Conservation (phyloP, 106 monocot species). For the Apostasia shenzhenica region DNA sequence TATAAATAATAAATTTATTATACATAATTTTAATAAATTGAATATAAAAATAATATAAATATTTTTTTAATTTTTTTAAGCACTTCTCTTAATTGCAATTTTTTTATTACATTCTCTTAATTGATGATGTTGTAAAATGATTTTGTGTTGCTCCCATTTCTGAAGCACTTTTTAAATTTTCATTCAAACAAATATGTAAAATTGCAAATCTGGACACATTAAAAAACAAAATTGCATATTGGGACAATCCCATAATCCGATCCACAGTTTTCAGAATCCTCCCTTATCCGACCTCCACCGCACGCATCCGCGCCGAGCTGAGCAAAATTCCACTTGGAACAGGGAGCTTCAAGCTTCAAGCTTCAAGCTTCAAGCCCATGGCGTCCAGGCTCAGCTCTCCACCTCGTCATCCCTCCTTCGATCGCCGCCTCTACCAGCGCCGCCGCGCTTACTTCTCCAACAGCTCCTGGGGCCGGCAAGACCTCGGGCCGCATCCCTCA, state of each 20-base stretch:
- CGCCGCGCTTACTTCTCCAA: background rate
- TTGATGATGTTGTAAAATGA: too few relatives aligned
- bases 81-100: too few relatives aligned
- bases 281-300: background rate
- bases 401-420: constrained; percentile 19
- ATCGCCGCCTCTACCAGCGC: background rate
- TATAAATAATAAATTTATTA: too few relatives aligned
- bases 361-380: constrained; percentile 19
- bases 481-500: background rate
- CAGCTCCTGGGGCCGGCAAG: constrained; percentile 26
- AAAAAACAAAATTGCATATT: too few relatives aligned
- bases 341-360: background rate
- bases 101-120: too few relatives aligned
- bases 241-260: background rate
- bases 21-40: too few relatives aligned
- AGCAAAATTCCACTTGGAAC: background rate
- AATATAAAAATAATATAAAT: too few relatives aligned
- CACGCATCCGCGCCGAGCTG: background rate
- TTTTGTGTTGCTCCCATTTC: too few relatives aligned
- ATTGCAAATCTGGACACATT: too few relatives aligned
- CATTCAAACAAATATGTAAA: too few relatives aligned
- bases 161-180: too few relatives aligned
- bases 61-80: too few relatives aligned
- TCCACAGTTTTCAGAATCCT: background rate
- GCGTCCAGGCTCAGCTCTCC: constrained; percentile 43